A percentile compares a stretch with the other conserved stretches of the same genome.
Conservation (phyloP, 2,329 filamentous ascomycete genomes). For the Calonectria pteridis region DNA sequence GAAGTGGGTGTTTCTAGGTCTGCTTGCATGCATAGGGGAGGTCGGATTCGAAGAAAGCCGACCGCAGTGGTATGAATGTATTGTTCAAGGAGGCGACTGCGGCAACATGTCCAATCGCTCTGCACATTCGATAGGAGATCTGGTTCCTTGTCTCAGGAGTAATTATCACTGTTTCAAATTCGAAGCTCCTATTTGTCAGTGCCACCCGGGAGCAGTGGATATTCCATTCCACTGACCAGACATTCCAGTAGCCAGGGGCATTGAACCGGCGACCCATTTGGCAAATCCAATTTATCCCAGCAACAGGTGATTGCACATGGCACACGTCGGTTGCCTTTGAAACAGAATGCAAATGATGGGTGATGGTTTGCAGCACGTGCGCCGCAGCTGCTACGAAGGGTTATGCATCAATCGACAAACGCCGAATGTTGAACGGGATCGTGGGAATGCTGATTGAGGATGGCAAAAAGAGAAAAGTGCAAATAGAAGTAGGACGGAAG, state of each 20-base stretch:
- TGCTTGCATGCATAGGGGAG: neutral
- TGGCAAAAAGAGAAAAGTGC: too few relatives aligned
- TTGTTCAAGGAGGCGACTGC: neutral
- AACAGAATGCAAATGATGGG: neutral
- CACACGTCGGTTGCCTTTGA: neutral
- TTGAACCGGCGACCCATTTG: neutral
- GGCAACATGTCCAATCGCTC: neutral
- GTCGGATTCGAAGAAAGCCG: neutral
- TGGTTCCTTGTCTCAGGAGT: neutral
- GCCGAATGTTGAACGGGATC: too few relatives aligned
- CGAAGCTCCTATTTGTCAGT: neutral
- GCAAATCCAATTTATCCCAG: neutral
- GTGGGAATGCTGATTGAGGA: too few relatives aligned
- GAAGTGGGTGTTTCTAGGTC: neutral
- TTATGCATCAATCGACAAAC: too few relatives aligned
- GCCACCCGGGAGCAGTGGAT: neutral
- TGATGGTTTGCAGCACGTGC: too few relatives aligned
- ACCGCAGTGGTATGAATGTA: neutral
- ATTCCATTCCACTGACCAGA: neutral
- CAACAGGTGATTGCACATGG: neutral
- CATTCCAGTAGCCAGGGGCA: conserved; percentile 2
- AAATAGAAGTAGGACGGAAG: too few relatives aligned
- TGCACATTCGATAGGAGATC: neutral
- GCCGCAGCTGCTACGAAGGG: too few relatives aligned
- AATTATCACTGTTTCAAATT: neutral